phyloP scores from a whole-genome alignment of 2,329 filamentous ascomycete genomes.

The Chalara sp. region DNA sequence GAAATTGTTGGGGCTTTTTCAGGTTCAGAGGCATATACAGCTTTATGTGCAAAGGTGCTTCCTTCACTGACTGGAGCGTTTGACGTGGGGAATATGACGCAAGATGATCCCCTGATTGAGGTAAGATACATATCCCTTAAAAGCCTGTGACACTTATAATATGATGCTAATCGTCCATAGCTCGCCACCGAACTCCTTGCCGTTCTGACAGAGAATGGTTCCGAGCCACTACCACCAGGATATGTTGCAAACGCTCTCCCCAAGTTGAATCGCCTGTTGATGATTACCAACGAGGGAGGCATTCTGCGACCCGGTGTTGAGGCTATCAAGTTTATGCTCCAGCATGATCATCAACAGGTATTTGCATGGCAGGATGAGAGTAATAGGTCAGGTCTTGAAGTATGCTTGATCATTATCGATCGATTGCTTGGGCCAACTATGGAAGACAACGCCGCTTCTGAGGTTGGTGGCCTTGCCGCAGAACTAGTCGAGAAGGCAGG shows the following conservation, averaged over 20 bases:
- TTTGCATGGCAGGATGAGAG: slow-evolving; percentile 78
- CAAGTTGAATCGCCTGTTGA: slow-evolving; percentile 75
- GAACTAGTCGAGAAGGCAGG: slow-evolving; percentile 95
- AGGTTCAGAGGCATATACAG: slow-evolving; percentile 62
- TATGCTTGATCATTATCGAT: slow-evolving; percentile 87
- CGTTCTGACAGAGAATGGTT: slow-evolving; percentile 73
- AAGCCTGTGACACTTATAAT: not conserved
- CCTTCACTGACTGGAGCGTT: slow-evolving; percentile 85
- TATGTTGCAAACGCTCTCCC: slow-evolving; percentile 83
- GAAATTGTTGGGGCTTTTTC: slow-evolving; percentile 69
- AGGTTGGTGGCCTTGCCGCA: slow-evolving; percentile 89
- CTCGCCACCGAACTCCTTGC: slow-evolving; percentile 81
- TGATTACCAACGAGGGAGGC: slow-evolving; percentile 80
- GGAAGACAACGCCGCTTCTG: slow-evolving; percentile 91
- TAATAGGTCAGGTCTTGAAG: slow-evolving; percentile 78
- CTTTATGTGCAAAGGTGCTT: slow-evolving; percentile 77
- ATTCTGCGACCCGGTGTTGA: slow-evolving; percentile 81
- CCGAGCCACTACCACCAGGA: slow-evolving; percentile 76
- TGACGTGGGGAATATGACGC: slow-evolving; percentile 77
- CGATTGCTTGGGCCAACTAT: slow-evolving; percentile 75
- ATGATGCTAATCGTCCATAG: slow-evolving; percentile 25
- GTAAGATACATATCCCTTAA: slow-evolving; percentile 32
- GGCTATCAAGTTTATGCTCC: slow-evolving; percentile 81
- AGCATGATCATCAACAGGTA: slow-evolving; percentile 84
- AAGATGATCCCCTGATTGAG: slow-evolving; percentile 78